Base-by-base conservation (phyloP, 108 stramenopile genomes). In the Aurantiochytrium sp. region DNA sequence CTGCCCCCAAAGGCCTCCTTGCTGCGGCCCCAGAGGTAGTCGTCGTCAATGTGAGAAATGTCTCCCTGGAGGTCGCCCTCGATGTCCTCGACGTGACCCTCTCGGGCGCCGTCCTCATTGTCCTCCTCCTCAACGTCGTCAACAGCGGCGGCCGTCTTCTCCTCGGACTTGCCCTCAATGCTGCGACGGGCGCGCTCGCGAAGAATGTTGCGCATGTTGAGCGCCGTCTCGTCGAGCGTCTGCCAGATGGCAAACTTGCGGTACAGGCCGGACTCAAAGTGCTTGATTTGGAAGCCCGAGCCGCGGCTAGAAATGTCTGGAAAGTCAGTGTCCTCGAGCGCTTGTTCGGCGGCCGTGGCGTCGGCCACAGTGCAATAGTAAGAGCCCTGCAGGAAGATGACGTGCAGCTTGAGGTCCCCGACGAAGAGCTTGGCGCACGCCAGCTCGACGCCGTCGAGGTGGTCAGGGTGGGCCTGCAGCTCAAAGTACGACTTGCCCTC, bases 341-440 rank as follows among this genome's bases (percentile, higher is more conserved):
- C 45, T 3, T 81, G 73, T 24, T 81, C 73, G 36, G 73, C 6
- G 45, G 73, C 39, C 0, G n/a, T 30, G 42, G 45, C 73, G 45
- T 81, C 73, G 6, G 45, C 73, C n/a, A 81, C 42, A 1, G 73
- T 81, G 42, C 39, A 41, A 48, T 81, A 81, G 45, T 81, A 81
- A 22, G 73, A 81, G 1, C 45, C 42, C 19, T 48, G 42, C 15
- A 81, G 39, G 45, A 48, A 81, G n/a, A 81, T 81, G 24, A 81
- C 42, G 73, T 81, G 73, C 4, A 81, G 45, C 73, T 81, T 81
- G 24, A 81, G 45, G 17, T 41, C 45, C 10, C 73, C 73, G 21
- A 81, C 30, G 24, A 81, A 81, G 73, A 81, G 42, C 45, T 81
- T 81, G n/a, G 73, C 73, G 73, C 73, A 81, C 50, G 73, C 73